Evolutionary conservation across 2,329 filamentous ascomycete species (phyloP).

Genomic region (Claviceps africana): DNA sequence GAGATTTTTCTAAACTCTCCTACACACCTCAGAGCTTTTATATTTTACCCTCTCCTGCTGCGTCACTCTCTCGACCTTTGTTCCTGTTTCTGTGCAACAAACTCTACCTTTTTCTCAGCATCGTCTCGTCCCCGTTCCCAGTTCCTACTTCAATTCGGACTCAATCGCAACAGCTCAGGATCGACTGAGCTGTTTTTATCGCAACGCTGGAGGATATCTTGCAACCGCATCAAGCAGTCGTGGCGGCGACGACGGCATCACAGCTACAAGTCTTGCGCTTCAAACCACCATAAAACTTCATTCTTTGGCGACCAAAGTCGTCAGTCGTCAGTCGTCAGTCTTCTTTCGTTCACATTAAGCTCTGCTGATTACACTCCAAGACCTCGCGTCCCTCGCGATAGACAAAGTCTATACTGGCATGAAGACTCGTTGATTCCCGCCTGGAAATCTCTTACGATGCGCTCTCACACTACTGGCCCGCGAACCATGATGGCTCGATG

Average conservation of each 20-base stretch:
- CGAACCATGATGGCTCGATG: background rate
- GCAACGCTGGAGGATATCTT: conserved; percentile 9
- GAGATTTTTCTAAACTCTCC: background rate
- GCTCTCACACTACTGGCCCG: background rate
- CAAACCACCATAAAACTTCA: conserved; percentile 6
- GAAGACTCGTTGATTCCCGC: conserved; percentile 1
- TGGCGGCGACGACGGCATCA: conserved; percentile 8
- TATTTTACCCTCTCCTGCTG: background rate
- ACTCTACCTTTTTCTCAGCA: background rate
- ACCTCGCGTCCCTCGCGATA: background rate
- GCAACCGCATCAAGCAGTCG: conserved; percentile 6
- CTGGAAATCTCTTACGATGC: conserved; percentile 3
- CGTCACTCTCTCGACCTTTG: background rate
- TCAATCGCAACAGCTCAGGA: conserved; percentile 2
- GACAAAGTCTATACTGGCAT: conserved; percentile 5
- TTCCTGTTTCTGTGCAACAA: background rate
- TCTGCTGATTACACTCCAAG: background rate
- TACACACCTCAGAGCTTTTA: background rate
- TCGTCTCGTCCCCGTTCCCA: background rate
- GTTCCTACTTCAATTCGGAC: background rate
- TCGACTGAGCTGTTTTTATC: conserved; percentile 5
- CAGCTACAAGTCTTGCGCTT: conserved; percentile 4
- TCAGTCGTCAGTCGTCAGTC: background rate
- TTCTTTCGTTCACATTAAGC: background rate
- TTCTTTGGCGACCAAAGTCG: background rate